Percentiles rank a stretch among this genome's conserved stretches.
phyloP scores from a whole-genome alignment of 495 filamentous ascomycete genomes.

The Stereocaulon alpinum region DNA sequence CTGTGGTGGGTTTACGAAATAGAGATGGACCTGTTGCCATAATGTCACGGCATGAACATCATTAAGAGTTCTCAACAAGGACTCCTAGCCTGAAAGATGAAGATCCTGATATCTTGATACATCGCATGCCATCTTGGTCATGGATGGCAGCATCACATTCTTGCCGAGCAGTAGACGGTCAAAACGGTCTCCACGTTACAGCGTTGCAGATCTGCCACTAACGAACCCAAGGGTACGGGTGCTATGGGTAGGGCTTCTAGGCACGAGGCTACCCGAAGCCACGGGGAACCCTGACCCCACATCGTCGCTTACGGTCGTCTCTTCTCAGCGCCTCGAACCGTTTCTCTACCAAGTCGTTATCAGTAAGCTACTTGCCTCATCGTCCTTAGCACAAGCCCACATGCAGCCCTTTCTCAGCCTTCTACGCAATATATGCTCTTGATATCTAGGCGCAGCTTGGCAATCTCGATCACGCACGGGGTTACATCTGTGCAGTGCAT shows the following conservation, averaged over 20 bases:
- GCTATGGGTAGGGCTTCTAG: constrained; percentile 5
- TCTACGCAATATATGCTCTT: not conserved
- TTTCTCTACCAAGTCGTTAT: not conserved
- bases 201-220: not conserved
- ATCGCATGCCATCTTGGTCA: not conserved
- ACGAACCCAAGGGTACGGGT: not conserved
- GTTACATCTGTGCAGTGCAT: not conserved
- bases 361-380: not conserved
- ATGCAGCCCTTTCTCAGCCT: not conserved
- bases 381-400: too few relatives aligned
- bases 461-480: not conserved
- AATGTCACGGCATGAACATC: not conserved
- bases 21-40: constrained; percentile 13
- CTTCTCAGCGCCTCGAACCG: not conserved
- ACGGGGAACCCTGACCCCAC: not conserved
- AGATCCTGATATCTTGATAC: not conserved
- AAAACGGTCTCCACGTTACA: too few relatives aligned
- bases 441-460: not conserved
- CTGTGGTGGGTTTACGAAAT: not conserved
- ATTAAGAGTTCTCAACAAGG: not conserved
- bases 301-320: not conserved
- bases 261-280: constrained; percentile 12
- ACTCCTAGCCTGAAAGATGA: not conserved
- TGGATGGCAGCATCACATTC: not conserved
- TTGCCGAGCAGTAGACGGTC: not conserved